Evolutionary conservation across 2,329 filamentous ascomycete species (phyloP).

Genomic region (Hirsutella thompsonii): DNA sequence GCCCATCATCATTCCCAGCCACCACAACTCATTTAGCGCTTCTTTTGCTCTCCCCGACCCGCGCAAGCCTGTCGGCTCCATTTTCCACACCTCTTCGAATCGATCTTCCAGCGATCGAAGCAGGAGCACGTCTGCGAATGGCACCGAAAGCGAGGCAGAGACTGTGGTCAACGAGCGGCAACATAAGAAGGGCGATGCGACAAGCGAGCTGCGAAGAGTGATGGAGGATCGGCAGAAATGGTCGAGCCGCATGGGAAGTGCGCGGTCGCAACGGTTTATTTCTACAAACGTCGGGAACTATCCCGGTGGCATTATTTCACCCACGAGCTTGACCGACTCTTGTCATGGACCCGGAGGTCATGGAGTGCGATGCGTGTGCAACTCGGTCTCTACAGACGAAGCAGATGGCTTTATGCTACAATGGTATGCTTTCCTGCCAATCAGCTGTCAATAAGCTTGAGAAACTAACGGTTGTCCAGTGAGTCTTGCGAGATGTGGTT

Average conservation of each 20-base stretch:
- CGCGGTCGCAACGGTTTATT: slow-evolving; percentile 21
- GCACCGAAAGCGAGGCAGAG: slow-evolving; percentile 45
- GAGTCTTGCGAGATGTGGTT: slow-evolving; percentile 54
- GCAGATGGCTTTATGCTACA: slow-evolving; percentile 46
- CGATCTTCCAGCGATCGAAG: slow-evolving; percentile 37
- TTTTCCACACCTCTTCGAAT: slow-evolving; percentile 29
- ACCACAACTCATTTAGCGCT: slow-evolving; percentile 35
- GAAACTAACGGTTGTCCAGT: slow-evolving; percentile 20
- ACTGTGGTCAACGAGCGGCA: slow-evolving; percentile 37
- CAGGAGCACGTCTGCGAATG: slow-evolving; percentile 25
- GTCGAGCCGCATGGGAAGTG: slow-evolving; percentile 15
- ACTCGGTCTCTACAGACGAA: slow-evolving; percentile 27
- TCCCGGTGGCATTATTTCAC: slow-evolving; percentile 31
- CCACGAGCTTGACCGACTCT: slow-evolving; percentile 35
- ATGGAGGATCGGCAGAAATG: slow-evolving; percentile 37
- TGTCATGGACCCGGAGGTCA: slow-evolving; percentile 28
- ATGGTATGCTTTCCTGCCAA: slow-evolving; percentile 34
- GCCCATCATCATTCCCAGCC: slow-evolving; percentile 50
- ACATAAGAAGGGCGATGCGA: slow-evolving; percentile 38
- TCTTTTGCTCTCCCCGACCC: slow-evolving; percentile 47
- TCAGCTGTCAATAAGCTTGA: not conserved
- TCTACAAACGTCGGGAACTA: slow-evolving; percentile 18
- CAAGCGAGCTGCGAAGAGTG: slow-evolving; percentile 46
- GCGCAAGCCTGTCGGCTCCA: slow-evolving; percentile 32
- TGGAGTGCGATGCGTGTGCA: slow-evolving; percentile 45